Evolutionary conservation across 805 yeast species (phyloP), one percentile per base, ranked within the genome.

Genomic region (Starmerella khaoyaiensis): DNA sequence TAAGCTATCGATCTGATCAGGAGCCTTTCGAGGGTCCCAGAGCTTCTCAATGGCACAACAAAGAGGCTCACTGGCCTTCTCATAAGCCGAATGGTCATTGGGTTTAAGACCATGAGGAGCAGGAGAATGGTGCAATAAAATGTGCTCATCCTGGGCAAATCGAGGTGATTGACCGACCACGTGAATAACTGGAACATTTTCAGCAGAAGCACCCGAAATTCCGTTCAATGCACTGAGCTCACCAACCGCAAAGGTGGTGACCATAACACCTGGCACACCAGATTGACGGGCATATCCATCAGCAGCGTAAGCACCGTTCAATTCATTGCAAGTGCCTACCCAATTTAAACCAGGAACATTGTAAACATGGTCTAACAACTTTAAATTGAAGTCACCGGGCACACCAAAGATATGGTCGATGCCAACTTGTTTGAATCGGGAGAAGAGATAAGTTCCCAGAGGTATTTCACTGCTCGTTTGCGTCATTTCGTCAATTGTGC

Each of bases 221-320:
- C 93, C 94, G 58, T 82, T 82, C 44, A 82, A 52, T 2, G 93
- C 93, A 41, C 83, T 73, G 44, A 82, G 65, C 56, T 83, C 94
- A 40, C 95, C 95, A 14, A 83, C 95, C 35, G 94, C 95, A 57
- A 67, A 80, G 4, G 95, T 83, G 36, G 86, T 74, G 37, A 72
- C 58, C 28, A 72, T 56, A 16, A 74, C 83, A 36, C 83, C 81
- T 5, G 79, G 68, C n/a, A 71, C 68, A 33, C 67, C 63, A 21
- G 75, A 65, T 29, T 64, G 63, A 43, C 87, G 68, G 15, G 90
- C 73, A 52, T 81, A 86, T 4, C 95, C 96, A 56, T 86, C 95
- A 6, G 87, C 86, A 5, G 90, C 75, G 55, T 86, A 84, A 7
- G 93, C 90, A 3, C 90, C 77, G 53, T 84, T 86, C 46, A 84